phyloP scores from a whole-genome alignment of 2,329 filamentous ascomycete genomes.

The Phialophora tarda region DNA sequence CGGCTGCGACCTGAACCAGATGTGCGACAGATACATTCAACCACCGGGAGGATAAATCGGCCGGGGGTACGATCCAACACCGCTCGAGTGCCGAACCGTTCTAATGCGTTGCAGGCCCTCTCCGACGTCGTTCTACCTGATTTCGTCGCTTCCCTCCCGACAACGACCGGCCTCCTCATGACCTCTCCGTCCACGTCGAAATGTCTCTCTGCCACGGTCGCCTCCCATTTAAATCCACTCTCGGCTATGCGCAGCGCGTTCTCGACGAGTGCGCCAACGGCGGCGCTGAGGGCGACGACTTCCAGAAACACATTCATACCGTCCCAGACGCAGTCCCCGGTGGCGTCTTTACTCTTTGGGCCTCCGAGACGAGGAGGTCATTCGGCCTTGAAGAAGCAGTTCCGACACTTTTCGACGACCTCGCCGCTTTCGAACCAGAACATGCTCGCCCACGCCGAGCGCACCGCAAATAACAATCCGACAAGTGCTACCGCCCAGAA shows the following conservation, averaged over 20 bases:
- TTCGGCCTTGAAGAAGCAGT: conserved; percentile 13
- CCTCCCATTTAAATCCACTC: conserved; percentile 16
- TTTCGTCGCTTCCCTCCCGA: conserved; percentile 27
- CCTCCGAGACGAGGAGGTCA: conserved; percentile 18
- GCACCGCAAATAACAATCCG: conserved; percentile 91
- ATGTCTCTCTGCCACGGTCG: conserved; percentile 23
- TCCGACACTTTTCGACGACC: conserved; percentile 35
- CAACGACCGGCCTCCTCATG: conserved; percentile 16
- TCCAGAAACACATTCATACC: conserved; percentile 3
- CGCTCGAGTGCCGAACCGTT: background rate
- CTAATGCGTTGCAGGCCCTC: conserved; percentile 28
- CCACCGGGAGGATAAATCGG: background rate
- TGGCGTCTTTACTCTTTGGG: conserved; percentile 32
- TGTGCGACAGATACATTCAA: conserved; percentile 23
- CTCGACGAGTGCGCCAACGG: conserved; percentile 19
- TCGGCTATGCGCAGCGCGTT: conserved; percentile 22
- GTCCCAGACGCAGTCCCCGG: conserved; percentile 13
- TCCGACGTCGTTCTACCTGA: conserved; percentile 24
- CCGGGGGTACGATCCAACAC: conserved; percentile 8
- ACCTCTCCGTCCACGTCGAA: conserved; percentile 25
- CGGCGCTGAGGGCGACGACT: conserved; percentile 6
- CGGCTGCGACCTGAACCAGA: conserved; percentile 26
- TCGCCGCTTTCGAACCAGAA: conserved; percentile 48
- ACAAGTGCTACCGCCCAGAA: conserved; percentile 86
- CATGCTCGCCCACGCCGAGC: conserved; percentile 82